Base-by-base conservation (phyloP, 306 rosid genomes). In the Cucumis cinereus region DNA sequence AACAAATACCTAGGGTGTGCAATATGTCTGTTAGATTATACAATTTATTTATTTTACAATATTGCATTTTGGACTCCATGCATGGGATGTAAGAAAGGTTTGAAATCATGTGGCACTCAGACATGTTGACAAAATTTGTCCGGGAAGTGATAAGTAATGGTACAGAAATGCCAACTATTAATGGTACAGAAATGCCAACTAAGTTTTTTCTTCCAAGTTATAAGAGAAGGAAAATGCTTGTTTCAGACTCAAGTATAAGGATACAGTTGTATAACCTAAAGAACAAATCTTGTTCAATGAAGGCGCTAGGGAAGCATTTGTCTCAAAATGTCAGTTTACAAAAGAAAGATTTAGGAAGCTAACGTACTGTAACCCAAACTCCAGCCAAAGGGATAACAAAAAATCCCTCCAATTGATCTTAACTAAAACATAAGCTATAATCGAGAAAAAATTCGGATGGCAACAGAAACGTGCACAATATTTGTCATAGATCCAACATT, bases 1-100 rank as follows among this genome's bases (percentile, higher is more conserved):
- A 87, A 59, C 89, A 84, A 80, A 77, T 87, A 36, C 50, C 90
- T 84, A 85, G 84, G 90, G 90, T 87, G 74, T 81, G 85, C 74
- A 30, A 57, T 64, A 55, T 41, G 26, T 67, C 11, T 23, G 57
- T 50, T 77, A 56, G 50, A 41, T 72, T 72, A 54, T 38, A 38
- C 13, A 45, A 30, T 30, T 30, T 10, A 45, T 45, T 54, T 26
- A 45, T 78, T 61, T 13, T 35, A 63, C n/a, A 30, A 72, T 52
- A 52, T 14, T 1, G 7, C 76, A 49, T 68, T 40, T 19, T 67
- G 19, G 53, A 40, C 16, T 23, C 50, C 53, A 10, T 20, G 52
- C 9, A 20, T 67, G 54, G 54, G 23, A 40, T 41, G 1, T 40
- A n/a, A n/a, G 73, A 8, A 10, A 36, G 23, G 71, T 36, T 33